Percentiles rank a stretch among this genome's conserved stretches.
phyloP scores from a whole-genome alignment of 345 rosid genomes.

The Eucalyptus cloeziana region DNA sequence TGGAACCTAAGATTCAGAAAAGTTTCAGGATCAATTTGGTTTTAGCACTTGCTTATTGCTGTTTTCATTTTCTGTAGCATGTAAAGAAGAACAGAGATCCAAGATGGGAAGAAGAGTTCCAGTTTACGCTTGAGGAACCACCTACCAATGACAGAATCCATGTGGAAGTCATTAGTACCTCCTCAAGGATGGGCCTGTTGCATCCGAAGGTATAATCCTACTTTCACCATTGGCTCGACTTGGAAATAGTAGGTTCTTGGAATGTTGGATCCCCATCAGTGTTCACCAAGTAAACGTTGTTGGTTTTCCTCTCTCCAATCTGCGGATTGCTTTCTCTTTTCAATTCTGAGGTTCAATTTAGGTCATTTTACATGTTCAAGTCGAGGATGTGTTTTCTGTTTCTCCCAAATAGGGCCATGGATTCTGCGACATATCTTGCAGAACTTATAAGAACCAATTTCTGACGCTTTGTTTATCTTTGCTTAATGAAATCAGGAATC shows the following conservation, averaged over 20 bases:
- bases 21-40: not conserved
- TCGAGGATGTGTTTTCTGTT: not conserved
- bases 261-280: not conserved
- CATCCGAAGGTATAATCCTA: slow-evolving; percentile 63
- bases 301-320: not conserved
- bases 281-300: not conserved
- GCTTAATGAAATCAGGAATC: slow-evolving; percentile 31
- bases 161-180: slow-evolving; percentile 68
- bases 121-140: slow-evolving; percentile 71
- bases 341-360: not conserved
- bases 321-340: not conserved
- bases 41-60: not conserved
- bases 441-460: not conserved
- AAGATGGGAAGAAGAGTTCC: slow-evolving; percentile 89
- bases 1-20: not conserved
- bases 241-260: not conserved
- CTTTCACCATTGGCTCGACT: not conserved
- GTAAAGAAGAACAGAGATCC: slow-evolving; percentile 86
- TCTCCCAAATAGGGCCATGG: not conserved
- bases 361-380: not conserved
- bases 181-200: slow-evolving; percentile 67
- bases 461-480: not conserved
- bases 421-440: not conserved
- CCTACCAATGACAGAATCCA: slow-evolving; percentile 67
- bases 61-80: slow-evolving; percentile 20